Base-by-base conservation (phyloP, 345 rosid genomes). In the Erucastrum elatum region DNA sequence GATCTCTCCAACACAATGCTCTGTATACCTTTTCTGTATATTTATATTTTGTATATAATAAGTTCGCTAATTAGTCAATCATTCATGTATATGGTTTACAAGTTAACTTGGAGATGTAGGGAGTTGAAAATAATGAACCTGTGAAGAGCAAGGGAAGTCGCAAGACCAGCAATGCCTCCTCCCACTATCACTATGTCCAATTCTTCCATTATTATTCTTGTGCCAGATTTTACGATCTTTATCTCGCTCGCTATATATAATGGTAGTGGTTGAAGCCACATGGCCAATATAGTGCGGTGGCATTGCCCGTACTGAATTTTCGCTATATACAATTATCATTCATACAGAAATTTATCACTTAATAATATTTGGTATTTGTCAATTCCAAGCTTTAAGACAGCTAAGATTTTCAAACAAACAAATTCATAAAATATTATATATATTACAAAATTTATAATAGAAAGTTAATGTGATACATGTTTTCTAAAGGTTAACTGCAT, bases 91-190 rank as follows among this genome's bases (percentile, higher is more conserved):
- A n/a, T 34, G 27, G 21, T 25, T 17, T 30, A 33, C 0, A 60
- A 8, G 37, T 44, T 63, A 53, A 2, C 70, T 13, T 33, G 34
- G 68, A 76, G 16, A 9, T 8, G 17, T 35, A 58, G 8, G 12
- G 8, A 66, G 31, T 29, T 4, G 56, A 49, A 2, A 30, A 31
- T 7, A 71, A 33, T 59, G 51, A 46, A 83, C 86, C 86, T 83
- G 25, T 90, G 84, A 64, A 90, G 92, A 68, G 88, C 90, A 64
- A 88, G 86, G 4, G 85, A 85, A 2, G 90, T 85, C 13, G 92
- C 87, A 3, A 90, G 86, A 7, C 90, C 94, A 68, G 89, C 85
- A 21, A 86, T 87, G 13, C 90, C 91, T 1, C 93, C 93, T 2
- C 91, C 93, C 1, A 80, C 86, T 5, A 87, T 84, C 1, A 86